Conservation (phyloP, 176 grass and related monocot genomes). For the Oryza rufipogon region DNA sequence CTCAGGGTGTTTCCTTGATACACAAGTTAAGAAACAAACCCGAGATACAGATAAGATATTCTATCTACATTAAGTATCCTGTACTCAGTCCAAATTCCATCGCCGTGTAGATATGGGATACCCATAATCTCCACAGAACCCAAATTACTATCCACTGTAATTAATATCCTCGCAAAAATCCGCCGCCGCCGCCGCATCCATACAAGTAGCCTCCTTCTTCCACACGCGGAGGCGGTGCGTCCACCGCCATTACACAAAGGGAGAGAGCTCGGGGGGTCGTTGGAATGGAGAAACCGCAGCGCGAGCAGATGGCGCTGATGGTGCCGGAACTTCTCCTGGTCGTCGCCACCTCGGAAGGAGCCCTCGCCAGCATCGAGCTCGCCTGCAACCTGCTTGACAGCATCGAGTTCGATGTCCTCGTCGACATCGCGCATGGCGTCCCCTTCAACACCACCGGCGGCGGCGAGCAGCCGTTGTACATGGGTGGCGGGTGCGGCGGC, state of each 20-base stretch:
- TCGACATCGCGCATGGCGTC: background rate
- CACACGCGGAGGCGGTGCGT: no score
- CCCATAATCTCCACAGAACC: no score
- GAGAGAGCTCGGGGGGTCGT: background rate
- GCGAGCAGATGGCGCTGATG: conserved; percentile 33
- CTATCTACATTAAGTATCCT: no score
- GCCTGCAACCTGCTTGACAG: conserved; percentile 37
- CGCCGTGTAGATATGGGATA: no score
- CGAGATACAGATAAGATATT: no score
- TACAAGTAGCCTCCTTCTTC: background rate
- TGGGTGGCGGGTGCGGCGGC: no score
- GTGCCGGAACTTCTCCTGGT: conserved; percentile 37
- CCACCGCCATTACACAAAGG: conserved; percentile 1
- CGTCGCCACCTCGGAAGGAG: conserved; percentile 33
- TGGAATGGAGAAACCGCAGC: background rate
- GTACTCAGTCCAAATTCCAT: no score
- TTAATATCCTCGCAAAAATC: background rate
- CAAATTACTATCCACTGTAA: background rate
- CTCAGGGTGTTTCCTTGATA: no score
- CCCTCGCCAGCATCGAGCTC: conserved; percentile 22
- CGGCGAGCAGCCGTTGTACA: no score
- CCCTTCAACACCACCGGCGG: background rate
- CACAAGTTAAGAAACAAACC: no score
- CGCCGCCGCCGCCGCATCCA: background rate
- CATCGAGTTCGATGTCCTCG: background rate